Evolutionary conservation across 495 filamentous ascomycete genomes (phyloP).

Genomic region (Glarea lozoyensis): DNA sequence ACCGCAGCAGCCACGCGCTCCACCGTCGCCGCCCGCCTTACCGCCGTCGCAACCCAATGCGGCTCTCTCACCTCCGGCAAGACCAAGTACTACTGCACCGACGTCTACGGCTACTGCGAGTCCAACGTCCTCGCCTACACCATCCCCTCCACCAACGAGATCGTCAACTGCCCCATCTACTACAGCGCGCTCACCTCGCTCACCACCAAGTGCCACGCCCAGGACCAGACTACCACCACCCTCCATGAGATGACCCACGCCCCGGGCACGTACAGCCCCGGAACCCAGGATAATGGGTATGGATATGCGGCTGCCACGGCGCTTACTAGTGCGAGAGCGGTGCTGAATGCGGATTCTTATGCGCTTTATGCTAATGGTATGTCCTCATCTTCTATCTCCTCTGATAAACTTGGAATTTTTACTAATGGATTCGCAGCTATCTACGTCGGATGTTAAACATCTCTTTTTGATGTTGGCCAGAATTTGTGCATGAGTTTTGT

Average conservation of each 20-base stretch:
- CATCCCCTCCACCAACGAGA: constrained; percentile 37
- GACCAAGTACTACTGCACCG: constrained; percentile 43
- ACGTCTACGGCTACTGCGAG: constrained; percentile 39
- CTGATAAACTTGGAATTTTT: no score
- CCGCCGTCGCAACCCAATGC: constrained; percentile 42
- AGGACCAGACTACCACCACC: constrained; percentile 51
- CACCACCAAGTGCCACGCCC: constrained; percentile 39
- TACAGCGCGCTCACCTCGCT: constrained; percentile 39
- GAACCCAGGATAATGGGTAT: constrained; percentile 48
- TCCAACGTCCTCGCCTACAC: constrained; percentile 49
- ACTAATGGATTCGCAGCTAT: no score
- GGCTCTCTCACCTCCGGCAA: constrained; percentile 29
- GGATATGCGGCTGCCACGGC: constrained; percentile 42
- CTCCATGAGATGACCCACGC: constrained; percentile 57
- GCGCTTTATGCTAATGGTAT: constrained; percentile 51
- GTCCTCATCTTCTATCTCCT: constrained; percentile 12
- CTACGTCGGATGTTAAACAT: no score
- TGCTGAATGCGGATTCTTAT: constrained; percentile 55
- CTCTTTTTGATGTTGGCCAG: no score
- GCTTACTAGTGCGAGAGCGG: constrained; percentile 34
- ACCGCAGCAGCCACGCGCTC: constrained; percentile 31
- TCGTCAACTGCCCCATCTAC: constrained; percentile 49
- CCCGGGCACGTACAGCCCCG: constrained; percentile 33
- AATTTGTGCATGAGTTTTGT: no score
- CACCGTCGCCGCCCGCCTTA: constrained; percentile 42